phyloP scores from a whole-genome alignment of 2,329 filamentous ascomycete species.

The Coccinonectria pachysandricola region DNA sequence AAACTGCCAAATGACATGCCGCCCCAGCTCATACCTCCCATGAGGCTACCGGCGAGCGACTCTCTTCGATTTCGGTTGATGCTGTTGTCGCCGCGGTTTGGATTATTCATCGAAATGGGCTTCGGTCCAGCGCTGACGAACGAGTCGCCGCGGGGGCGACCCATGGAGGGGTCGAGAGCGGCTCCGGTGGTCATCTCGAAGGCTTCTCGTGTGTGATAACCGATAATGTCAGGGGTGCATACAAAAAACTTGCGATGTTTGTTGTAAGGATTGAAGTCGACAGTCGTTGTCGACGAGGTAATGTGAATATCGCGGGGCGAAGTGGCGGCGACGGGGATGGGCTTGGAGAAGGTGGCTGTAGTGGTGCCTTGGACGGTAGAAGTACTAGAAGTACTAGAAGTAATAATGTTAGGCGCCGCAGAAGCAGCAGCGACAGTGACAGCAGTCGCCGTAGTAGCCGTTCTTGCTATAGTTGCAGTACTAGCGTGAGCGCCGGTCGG shows the following conservation, averaged over 20 bases:
- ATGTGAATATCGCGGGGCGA: slow-evolving; percentile 9
- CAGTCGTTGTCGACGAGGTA: slow-evolving; percentile 5
- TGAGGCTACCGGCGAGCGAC: slow-evolving; percentile 52
- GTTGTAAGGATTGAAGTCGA: no score
- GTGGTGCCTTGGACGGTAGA: slow-evolving; percentile 12
- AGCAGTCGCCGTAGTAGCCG: slow-evolving; percentile 15
- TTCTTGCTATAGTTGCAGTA: slow-evolving; percentile 24
- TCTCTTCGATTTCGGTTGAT: slow-evolving; percentile 49
- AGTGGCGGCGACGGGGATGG: slow-evolving; percentile 18
- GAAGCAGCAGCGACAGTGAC: slow-evolving; percentile 13
- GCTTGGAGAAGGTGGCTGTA: slow-evolving; percentile 27
- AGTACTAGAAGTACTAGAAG: slow-evolving; percentile 13
- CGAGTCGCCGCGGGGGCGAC: slow-evolving; percentile 52
- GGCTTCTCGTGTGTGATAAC: slow-evolving; percentile 5
- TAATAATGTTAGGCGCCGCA: slow-evolving; percentile 15
- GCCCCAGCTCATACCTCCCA: slow-evolving; percentile 92
- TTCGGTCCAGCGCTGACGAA: slow-evolving; percentile 56
- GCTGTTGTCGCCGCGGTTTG: slow-evolving; percentile 48
- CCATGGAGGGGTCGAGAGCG: slow-evolving; percentile 45
- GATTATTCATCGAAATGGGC: slow-evolving; percentile 56
- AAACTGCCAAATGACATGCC: slow-evolving; percentile 93
- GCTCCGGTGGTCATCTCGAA: slow-evolving; percentile 50
- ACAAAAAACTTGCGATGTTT: no score
- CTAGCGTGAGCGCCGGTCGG: slow-evolving; percentile 17
- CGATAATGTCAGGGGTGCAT: no score